Evolutionary conservation across 148 eudicot species (phyloP).

Genomic region (Persicaria maculosa): DNA sequence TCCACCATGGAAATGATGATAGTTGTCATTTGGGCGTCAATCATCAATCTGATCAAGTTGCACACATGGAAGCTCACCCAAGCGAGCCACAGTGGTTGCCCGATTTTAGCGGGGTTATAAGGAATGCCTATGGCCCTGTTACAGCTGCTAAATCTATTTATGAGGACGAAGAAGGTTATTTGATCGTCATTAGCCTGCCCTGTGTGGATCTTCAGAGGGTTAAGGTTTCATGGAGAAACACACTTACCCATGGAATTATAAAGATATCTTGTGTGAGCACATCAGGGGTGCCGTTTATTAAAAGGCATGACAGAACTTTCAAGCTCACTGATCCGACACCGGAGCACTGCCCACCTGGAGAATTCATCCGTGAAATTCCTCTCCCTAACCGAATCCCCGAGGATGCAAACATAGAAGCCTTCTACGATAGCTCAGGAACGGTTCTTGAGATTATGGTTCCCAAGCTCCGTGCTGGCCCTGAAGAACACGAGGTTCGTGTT

Average conservation of each 20-base stretch:
- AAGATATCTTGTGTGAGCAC: constrained; percentile 47
- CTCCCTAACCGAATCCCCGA: constrained; percentile 48
- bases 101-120: constrained; percentile 51
- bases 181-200: constrained; percentile 46
- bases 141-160: constrained; percentile 49
- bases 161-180: constrained; percentile 47
- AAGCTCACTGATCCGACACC: constrained; percentile 44
- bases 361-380: constrained; percentile 41
- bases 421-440: constrained; percentile 42
- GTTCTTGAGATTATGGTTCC: constrained; percentile 55
- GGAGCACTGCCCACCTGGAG: constrained; percentile 56
- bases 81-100: constrained; percentile 33
- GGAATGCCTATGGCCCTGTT: constrained; percentile 42
- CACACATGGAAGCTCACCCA: constrained; percentile 28
- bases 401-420: constrained; percentile 55
- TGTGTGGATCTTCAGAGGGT: constrained; percentile 43
- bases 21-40: constrained; percentile 25
- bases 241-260: constrained; percentile 40
- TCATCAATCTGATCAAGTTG: constrained; percentile 23
- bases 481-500: constrained; percentile 55
- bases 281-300: constrained; percentile 34
- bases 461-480: constrained; percentile 39
- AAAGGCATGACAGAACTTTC: constrained; percentile 44
- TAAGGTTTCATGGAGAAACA: constrained; percentile 54
- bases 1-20: constrained; percentile 26